Evolutionary conservation across 2,329 filamentous ascomycete species (phyloP).

Genomic region (Diaporthe vaccinii): DNA sequence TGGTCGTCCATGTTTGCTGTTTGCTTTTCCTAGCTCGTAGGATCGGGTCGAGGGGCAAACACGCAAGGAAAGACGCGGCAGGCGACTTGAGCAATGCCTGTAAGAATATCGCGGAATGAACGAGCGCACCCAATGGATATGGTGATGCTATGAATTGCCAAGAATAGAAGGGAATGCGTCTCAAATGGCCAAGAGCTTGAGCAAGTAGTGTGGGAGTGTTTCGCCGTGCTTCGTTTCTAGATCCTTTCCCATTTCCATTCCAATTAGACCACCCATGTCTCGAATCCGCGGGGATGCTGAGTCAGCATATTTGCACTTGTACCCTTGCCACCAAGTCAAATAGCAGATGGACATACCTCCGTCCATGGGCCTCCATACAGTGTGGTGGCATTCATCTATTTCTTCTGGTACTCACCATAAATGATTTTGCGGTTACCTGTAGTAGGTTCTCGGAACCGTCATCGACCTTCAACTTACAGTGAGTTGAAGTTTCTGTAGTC

Average conservation of each 20-base stretch:
- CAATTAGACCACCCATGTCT: conserved; percentile 19
- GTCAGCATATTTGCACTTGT: background rate
- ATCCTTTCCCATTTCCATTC: conserved; percentile 17
- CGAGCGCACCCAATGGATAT: background rate
- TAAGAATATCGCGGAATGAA: background rate
- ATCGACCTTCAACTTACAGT: background rate
- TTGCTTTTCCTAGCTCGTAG: conserved; percentile 25
- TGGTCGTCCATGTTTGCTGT: conserved; percentile 68
- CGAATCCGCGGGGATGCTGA: conserved; percentile 22
- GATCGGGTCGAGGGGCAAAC: conserved; percentile 10
- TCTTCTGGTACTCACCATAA: background rate
- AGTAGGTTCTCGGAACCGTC: background rate
- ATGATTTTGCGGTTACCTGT: background rate
- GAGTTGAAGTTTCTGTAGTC: too few species aligned
- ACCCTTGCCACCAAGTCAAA: background rate
- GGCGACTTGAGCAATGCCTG: background rate
- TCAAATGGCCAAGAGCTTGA: conserved; percentile 10
- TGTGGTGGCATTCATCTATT: too few species aligned
- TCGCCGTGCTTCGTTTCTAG: background rate
- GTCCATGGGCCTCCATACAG: background rate
- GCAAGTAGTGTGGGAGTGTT: conserved; percentile 1
- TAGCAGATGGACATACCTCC: background rate
- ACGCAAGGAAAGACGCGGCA: background rate
- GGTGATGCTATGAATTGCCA: background rate
- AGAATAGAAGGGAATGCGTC: conserved; percentile 22